Percentiles rank a stretch among this genome's conserved stretches.
Evolutionary conservation across 176 grass and related monocot species (phyloP).

Genomic region (Carex kokanica): DNA sequence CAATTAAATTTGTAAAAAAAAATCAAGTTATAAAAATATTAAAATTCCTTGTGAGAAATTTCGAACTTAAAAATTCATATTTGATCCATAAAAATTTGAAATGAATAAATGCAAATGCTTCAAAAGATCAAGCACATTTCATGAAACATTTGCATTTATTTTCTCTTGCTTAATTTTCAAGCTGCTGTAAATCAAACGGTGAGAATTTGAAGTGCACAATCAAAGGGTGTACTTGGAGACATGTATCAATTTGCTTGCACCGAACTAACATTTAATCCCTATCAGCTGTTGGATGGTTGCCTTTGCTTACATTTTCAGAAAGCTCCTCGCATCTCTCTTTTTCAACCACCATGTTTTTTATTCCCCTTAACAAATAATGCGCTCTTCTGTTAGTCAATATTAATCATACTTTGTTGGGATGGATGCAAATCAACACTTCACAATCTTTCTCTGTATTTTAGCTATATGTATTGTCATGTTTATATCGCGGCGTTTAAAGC

Average conservation of each 20-base stretch:
- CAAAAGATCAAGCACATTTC: no score
- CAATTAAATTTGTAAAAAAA: no score
- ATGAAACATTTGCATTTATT: no score
- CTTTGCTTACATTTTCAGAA: slow-evolving; percentile 76
- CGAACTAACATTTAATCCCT: slow-evolving; percentile 47
- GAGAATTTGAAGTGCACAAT: no score
- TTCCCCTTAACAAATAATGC: background rate
- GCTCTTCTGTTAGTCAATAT: background rate
- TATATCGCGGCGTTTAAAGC: background rate
- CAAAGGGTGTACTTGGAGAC: background rate
- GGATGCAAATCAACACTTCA: background rate
- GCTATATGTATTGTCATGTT: background rate
- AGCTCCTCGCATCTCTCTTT: slow-evolving; percentile 23
- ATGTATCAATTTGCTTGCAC: slow-evolving; percentile 28
- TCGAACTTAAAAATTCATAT: no score
- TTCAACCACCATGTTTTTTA: slow-evolving; percentile 1
- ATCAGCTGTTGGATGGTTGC: slow-evolving; percentile 35
- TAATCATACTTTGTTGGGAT: background rate
- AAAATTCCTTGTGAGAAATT: no score
- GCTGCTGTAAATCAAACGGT: no score
- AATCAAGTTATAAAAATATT: no score
- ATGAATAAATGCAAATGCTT: no score
- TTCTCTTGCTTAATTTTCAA: no score
- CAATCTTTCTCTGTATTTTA: background rate
- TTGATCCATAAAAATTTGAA: no score